phyloP scores from a whole-genome alignment of 2,329 filamentous ascomycete species.

The Fusarium sp. region DNA sequence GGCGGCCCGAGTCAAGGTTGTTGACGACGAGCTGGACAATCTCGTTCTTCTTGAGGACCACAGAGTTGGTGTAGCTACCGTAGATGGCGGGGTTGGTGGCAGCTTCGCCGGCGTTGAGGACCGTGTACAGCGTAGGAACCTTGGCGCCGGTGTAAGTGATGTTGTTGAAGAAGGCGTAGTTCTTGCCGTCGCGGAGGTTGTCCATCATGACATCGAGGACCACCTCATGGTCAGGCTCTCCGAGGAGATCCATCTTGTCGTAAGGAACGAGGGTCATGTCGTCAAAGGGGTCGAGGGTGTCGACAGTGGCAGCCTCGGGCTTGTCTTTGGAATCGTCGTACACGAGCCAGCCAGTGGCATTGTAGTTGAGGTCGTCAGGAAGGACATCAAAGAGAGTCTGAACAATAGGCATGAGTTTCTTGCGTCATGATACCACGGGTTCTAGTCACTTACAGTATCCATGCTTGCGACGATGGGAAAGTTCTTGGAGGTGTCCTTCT shows the following conservation, averaged over 20 bases:
- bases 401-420: not conserved
- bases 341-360: conserved; percentile 71
- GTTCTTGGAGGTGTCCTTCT: conserved; percentile 69
- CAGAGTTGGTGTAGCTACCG: conserved; percentile 71
- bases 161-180: conserved; percentile 77
- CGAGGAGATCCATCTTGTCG: conserved; percentile 71
- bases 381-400: conserved; percentile 75
- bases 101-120: conserved; percentile 69
- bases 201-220: conserved; percentile 72
- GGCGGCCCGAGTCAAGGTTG: conserved; percentile 76
- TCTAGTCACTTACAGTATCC: conserved; percentile 65
- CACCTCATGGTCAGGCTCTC: conserved; percentile 71
- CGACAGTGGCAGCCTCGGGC: conserved; percentile 64
- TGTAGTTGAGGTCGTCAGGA: conserved; percentile 74
- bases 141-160: conserved; percentile 79
- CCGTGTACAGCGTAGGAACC: conserved; percentile 84
- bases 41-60: conserved; percentile 74
- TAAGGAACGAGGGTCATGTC: conserved; percentile 78
- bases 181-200: conserved; percentile 69
- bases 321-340: conserved; percentile 61
- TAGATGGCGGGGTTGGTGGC: conserved; percentile 71
- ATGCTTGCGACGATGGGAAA: conserved; percentile 76
- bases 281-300: conserved; percentile 75
- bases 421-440: not conserved
- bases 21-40: conserved; percentile 80